Percentiles rank a stretch among this genome's conserved stretches.
These are phyloP conservation scores for Metarhizium brunneum DNA, from an alignment of 2,329 filamentous ascomycete species.

Conservation along the genomic window DNA sequence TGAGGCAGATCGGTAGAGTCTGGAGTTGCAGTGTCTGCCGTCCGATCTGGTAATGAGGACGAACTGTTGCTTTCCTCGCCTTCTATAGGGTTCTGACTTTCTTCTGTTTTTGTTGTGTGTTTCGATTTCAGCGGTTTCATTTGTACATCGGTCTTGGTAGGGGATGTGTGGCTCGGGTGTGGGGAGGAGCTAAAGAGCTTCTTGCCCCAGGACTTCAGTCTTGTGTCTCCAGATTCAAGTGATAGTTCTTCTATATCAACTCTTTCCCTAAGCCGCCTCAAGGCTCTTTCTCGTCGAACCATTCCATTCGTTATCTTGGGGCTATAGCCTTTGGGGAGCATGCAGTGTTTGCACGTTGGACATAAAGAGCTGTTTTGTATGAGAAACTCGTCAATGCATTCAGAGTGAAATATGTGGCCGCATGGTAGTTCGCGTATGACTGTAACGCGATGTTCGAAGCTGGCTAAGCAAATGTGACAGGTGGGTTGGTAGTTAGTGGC, in stretches of 20 bases:
- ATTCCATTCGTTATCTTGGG: conserved; percentile 73
- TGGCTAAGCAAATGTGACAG: conserved; percentile 84
- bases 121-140: conserved; percentile 15
- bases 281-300: conserved; percentile 69
- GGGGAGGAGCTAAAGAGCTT: conserved; percentile 22
- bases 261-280: conserved; percentile 50
- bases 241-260: conserved; percentile 32
- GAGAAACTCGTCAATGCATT: conserved; percentile 84
- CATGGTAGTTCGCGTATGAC: conserved; percentile 81
- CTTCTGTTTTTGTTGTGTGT: not conserved
- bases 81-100: conserved; percentile 1
- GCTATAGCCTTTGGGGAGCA: conserved; percentile 60
- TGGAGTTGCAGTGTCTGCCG: conserved; percentile 7
- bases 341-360: conserved; percentile 79
- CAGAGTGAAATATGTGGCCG: conserved; percentile 85
- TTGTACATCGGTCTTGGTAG: conserved; percentile 13
- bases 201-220: conserved; percentile 26
- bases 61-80: not conserved
- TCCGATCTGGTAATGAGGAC: not conserved
- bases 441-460: conserved; percentile 60
- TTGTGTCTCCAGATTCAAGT: conserved; percentile 22
- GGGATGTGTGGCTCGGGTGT: conserved; percentile 8
- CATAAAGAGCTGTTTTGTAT: conserved; percentile 74
- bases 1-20: conserved; percentile 8
- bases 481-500: conserved; percentile 62